These are phyloP conservation scores for Ogataea saltuana DNA, from an alignment of 805 yeast species.

Conservation along the genomic window DNA sequence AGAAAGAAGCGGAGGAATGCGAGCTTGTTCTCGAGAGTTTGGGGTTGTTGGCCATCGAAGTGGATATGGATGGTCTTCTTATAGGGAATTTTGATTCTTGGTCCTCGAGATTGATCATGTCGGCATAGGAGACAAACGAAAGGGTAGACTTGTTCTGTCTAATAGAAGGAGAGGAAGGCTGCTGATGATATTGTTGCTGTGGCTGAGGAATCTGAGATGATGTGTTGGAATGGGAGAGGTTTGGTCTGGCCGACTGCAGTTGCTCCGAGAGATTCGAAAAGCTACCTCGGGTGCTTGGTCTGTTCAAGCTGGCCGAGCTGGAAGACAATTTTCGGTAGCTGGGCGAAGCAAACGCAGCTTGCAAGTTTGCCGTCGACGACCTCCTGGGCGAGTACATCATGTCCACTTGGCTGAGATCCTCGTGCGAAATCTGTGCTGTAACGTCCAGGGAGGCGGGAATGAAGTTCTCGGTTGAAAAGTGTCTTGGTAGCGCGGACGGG, in stretches of 20 bases:
- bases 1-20: slow-evolving; percentile 18
- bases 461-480: slow-evolving; percentile 48
- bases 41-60: slow-evolving; percentile 39
- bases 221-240: slow-evolving; percentile 11
- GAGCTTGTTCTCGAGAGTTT: slow-evolving; percentile 33
- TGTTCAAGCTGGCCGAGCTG: slow-evolving; percentile 21
- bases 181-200: slow-evolving; percentile 9
- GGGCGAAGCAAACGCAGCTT: slow-evolving; percentile 33
- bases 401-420: slow-evolving; percentile 39
- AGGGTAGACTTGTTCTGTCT: slow-evolving; percentile 37
- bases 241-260: slow-evolving; percentile 20
- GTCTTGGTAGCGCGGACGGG: slow-evolving; percentile 36
- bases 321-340: slow-evolving; percentile 21
- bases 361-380: slow-evolving; percentile 53
- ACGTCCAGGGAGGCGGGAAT: slow-evolving; percentile 60
- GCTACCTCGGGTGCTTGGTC: slow-evolving; percentile 25
- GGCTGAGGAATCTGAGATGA: slow-evolving; percentile 13
- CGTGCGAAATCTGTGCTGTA: slow-evolving; percentile 43
- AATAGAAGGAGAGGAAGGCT: slow-evolving; percentile 38
- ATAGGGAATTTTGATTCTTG: slow-evolving; percentile 39
- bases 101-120: slow-evolving; percentile 70
- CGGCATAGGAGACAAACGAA: slow-evolving; percentile 76
- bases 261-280: slow-evolving; percentile 33
- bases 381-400: slow-evolving; percentile 52
- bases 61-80: slow-evolving; percentile 60